A percentile compares a stretch with the other conserved stretches of the same genome.
phyloP scores from a whole-genome alignment of 164 flowering plant species.

The Warburgia ugandensis region DNA sequence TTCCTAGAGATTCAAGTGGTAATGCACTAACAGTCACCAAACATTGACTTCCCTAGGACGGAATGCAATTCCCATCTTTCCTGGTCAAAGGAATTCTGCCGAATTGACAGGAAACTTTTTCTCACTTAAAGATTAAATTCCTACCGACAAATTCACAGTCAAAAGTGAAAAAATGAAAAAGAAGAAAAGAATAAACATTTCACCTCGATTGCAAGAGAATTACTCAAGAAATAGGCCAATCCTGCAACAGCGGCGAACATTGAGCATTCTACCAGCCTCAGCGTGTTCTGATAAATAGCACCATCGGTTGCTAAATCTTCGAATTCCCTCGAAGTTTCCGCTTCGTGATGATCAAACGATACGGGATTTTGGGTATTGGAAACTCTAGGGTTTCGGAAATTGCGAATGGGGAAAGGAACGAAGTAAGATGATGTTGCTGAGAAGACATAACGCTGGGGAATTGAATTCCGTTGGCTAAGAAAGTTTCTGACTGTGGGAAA shows the following conservation, averaged over 20 bases:
- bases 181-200: background rate
- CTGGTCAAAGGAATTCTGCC: too few relatives aligned
- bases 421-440: constrained; percentile 8
- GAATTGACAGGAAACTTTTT: too few relatives aligned
- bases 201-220: constrained; percentile 82
- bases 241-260: constrained; percentile 91
- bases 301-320: constrained; percentile 47
- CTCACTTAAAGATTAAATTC: too few relatives aligned
- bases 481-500: constrained; percentile 6
- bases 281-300: constrained; percentile 49
- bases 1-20: too few relatives aligned
- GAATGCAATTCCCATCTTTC: too few relatives aligned
- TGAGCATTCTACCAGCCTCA: constrained; percentile 90
- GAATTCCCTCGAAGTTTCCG: constrained; percentile 12
- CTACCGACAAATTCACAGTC: too few relatives aligned
- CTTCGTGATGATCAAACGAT: constrained; percentile 7
- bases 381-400: constrained; percentile 12
- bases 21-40: too few relatives aligned
- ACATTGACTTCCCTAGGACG: too few relatives aligned
- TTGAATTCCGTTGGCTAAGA: background rate
- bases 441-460: constrained; percentile 1
- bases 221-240: constrained; percentile 63
- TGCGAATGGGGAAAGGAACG: constrained; percentile 7
- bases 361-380: too few relatives aligned
- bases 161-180: background rate